These are phyloP conservation scores for Sporothrix euskadiensis DNA, from an alignment of 2,329 filamentous ascomycete genomes.

Conservation along the genomic window DNA sequence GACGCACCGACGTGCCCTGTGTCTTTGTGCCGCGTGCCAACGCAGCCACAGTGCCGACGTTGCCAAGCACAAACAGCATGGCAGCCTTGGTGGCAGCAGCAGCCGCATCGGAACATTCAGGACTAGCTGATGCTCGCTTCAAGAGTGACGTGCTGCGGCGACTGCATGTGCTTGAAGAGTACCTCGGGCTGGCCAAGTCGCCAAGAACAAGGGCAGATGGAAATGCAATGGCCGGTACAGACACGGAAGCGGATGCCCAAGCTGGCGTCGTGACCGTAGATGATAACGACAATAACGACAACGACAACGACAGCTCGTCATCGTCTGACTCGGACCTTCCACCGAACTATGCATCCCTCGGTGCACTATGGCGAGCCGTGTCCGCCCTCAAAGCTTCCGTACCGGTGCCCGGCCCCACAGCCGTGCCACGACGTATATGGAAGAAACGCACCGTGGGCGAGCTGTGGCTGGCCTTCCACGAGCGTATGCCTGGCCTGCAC, in stretches of 20 bases:
- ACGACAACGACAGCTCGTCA: not conserved
- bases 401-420: not conserved
- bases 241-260: not conserved
- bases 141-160: slow-evolving; percentile 26
- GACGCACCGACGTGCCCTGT: slow-evolving; percentile 28
- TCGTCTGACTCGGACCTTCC: not conserved
- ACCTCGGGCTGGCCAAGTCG: slow-evolving; percentile 16
- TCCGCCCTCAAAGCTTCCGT: slow-evolving; percentile 8
- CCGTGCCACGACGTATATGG: slow-evolving; percentile 24
- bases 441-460: slow-evolving; percentile 22
- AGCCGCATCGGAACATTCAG: not conserved
- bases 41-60: slow-evolving; percentile 23
- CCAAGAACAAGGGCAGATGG: not conserved
- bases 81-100: not conserved
- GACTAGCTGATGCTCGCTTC: slow-evolving; percentile 19
- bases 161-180: slow-evolving; percentile 25
- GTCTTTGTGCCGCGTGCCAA: slow-evolving; percentile 32
- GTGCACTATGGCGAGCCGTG: slow-evolving; percentile 28
- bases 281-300: not conserved
- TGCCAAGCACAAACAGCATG: not conserved
- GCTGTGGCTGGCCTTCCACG: slow-evolving; percentile 41
- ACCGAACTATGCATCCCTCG: slow-evolving; percentile 21
- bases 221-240: not conserved
- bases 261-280: not conserved
- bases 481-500: slow-evolving; percentile 48